Conservation (phyloP, 2,329 filamentous ascomycete species). For the Botryotinia calthae region DNA sequence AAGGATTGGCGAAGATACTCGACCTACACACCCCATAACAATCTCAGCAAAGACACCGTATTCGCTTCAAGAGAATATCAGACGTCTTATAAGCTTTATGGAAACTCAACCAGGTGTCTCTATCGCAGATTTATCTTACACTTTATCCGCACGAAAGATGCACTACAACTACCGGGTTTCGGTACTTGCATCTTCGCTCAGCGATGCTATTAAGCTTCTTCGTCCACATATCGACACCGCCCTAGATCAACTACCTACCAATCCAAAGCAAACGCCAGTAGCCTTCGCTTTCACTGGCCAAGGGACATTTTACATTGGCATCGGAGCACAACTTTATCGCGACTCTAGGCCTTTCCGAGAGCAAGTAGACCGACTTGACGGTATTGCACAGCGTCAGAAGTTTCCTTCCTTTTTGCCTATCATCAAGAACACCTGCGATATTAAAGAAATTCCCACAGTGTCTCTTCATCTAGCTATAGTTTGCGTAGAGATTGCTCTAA, state of each 20-base stretch:
- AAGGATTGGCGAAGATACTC: constrained; percentile 40
- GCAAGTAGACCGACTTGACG: neutral
- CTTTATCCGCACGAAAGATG: constrained; percentile 47
- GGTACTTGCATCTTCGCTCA: neutral
- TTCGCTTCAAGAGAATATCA: constrained; percentile 31
- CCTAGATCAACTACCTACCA: constrained; percentile 35
- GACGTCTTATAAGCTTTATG: constrained; percentile 28
- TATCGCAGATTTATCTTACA: constrained; percentile 35
- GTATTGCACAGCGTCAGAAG: constrained; percentile 28
- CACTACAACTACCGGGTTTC: constrained; percentile 57
- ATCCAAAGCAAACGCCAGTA: constrained; percentile 41
- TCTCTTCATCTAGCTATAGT: neutral
- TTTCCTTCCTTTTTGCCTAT: constrained; percentile 38
- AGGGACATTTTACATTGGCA: neutral
- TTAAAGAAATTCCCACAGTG: neutral
- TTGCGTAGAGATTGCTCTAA: constrained; percentile 40
- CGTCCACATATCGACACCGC: constrained; percentile 35
- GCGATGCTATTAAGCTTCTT: neutral
- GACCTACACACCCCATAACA: constrained; percentile 45
- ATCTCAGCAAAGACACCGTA: constrained; percentile 47
- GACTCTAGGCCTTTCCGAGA: neutral
- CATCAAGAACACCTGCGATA: constrained; percentile 36
- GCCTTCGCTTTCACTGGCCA: constrained; percentile 13
- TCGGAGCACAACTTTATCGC: neutral
- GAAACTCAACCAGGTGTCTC: constrained; percentile 28